phyloP scores from a whole-genome alignment of 371 early-diverging fungal species.

The Fennellomyces sp. region DNA sequence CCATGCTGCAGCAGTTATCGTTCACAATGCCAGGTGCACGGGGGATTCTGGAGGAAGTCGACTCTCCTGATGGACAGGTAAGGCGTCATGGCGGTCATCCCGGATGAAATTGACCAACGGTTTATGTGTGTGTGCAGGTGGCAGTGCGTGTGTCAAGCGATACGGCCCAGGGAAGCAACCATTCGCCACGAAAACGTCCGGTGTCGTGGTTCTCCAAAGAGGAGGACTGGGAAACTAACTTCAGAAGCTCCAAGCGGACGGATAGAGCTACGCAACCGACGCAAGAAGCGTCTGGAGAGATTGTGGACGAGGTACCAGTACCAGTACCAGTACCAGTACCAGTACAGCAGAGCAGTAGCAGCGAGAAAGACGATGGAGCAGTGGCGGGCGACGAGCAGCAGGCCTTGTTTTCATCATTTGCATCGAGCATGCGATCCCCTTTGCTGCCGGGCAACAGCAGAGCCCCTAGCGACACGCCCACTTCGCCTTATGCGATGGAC shows the following conservation, averaged over 20 bases:
- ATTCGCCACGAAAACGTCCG: slow-evolving; percentile 15
- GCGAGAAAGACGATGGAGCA: not conserved
- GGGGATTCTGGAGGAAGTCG: slow-evolving; percentile 10
- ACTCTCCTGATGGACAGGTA: not conserved
- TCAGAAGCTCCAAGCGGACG: slow-evolving; percentile 8
- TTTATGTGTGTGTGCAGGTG: not conserved
- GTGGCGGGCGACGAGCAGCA: too few relatives aligned
- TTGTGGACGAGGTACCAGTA: not conserved
- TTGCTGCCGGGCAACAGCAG: not conserved
- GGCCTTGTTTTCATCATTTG: too few relatives aligned
- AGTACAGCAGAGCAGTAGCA: not conserved
- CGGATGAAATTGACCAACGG: not conserved
- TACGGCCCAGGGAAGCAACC: not conserved
- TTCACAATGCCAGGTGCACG: slow-evolving; percentile 10
- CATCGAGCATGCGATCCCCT: not conserved
- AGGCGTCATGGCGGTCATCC: not conserved
- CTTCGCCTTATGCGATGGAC: slow-evolving; percentile 1
- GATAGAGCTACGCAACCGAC: not conserved
- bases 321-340: not conserved
- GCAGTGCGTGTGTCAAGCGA: slow-evolving; percentile 3
- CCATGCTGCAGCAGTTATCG: slow-evolving; percentile 1
- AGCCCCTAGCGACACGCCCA: not conserved
- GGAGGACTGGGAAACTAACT: slow-evolving; percentile 12
- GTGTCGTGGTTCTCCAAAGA: slow-evolving; percentile 15
- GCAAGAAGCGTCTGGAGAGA: too few relatives aligned